Conservation (phyloP, 805 yeast genomes). For the Dipodascus geniculatus region DNA sequence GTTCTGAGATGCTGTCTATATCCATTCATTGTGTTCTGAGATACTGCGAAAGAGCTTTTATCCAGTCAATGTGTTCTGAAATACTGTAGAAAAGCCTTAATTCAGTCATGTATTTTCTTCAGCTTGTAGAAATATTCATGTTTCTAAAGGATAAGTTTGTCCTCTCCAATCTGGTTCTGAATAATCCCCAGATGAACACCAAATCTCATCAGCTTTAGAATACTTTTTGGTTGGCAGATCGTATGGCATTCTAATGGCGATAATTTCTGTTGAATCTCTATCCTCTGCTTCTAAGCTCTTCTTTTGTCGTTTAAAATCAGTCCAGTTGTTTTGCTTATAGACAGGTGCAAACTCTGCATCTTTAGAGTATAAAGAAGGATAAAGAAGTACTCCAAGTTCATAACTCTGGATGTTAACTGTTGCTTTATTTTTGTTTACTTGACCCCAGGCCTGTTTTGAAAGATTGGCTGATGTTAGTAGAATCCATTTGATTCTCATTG, state of each 20-base stretch:
- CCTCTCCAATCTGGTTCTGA: conserved; percentile 6
- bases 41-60: no score
- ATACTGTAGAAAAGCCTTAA: no score
- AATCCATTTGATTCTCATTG: conserved; percentile 46
- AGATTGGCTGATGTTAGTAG: conserved; percentile 64
- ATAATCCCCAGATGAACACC: conserved; percentile 25
- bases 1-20: no score
- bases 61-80: no score
- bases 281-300: neutral
- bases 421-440: conserved; percentile 17
- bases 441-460: conserved; percentile 78
- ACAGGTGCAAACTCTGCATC: conserved; percentile 32
- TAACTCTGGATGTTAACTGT: conserved; percentile 30
- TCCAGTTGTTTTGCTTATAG: conserved; percentile 28
- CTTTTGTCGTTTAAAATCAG: neutral
- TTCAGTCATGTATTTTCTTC: no score
- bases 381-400: conserved; percentile 45
- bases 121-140: no score
- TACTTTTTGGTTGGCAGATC: conserved; percentile 39
- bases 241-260: conserved; percentile 39
- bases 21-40: no score
- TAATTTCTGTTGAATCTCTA: conserved; percentile 7
- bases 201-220: conserved; percentile 32
- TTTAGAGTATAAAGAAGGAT: conserved; percentile 19
- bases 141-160: neutral